Conservation (phyloP, 1,284 basidiomycete species). For the Tranzscheliella williamsii region DNA sequence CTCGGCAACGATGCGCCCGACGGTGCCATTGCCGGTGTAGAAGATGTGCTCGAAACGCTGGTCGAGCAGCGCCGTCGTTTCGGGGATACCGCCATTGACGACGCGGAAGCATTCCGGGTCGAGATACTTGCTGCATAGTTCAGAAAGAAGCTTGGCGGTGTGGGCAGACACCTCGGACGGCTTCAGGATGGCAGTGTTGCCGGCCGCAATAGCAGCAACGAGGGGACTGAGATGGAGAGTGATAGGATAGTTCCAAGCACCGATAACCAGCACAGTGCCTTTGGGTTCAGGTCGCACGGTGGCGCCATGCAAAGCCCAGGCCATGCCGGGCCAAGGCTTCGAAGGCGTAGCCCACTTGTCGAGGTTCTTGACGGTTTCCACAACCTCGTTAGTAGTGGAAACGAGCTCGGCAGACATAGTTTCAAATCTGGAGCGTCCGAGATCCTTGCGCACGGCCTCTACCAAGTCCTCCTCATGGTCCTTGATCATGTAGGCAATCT, state of each 20-base stretch:
- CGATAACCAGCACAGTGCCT: slow-evolving; percentile 63
- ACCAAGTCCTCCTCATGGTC: slow-evolving; percentile 67
- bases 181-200: slow-evolving; percentile 63
- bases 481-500: slow-evolving; percentile 69
- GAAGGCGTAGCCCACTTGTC: slow-evolving; percentile 62
- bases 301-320: slow-evolving; percentile 58
- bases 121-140: slow-evolving; percentile 78
- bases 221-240: slow-evolving; percentile 60
- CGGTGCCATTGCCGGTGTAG: slow-evolving; percentile 68
- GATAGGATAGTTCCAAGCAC: slow-evolving; percentile 61
- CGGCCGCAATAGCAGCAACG: slow-evolving; percentile 62
- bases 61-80: slow-evolving; percentile 77
- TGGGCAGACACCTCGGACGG: slow-evolving; percentile 78
- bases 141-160: slow-evolving; percentile 70
- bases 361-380: slow-evolving; percentile 71
- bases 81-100: slow-evolving; percentile 75
- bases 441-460: slow-evolving; percentile 66
- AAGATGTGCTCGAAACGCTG: slow-evolving; percentile 78
- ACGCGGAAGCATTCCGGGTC: slow-evolving; percentile 74
- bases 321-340: slow-evolving; percentile 50
- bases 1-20: slow-evolving; percentile 76
- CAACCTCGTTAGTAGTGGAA: slow-evolving; percentile 66
- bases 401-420: slow-evolving; percentile 59
- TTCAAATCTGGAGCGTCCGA: slow-evolving; percentile 65
- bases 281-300: slow-evolving; percentile 62